A percentile compares a stretch with the other conserved stretches of the same genome.
These are phyloP conservation scores for Penicillium parvum DNA, from an alignment of 495 filamentous ascomycete species.

Conservation along the genomic window DNA sequence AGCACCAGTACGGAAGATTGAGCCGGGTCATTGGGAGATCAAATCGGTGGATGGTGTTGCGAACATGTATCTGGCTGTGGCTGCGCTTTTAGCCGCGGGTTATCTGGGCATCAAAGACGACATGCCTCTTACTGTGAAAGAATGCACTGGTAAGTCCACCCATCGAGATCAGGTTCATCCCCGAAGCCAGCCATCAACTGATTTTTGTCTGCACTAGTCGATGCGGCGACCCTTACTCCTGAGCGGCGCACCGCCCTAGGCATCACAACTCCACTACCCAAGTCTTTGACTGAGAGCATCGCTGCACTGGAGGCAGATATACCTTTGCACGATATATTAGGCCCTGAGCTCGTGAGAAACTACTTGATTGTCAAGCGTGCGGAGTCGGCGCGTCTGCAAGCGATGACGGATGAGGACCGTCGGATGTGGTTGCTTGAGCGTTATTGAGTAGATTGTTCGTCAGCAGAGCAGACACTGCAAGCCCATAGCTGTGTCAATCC, in stretches of 20 bases:
- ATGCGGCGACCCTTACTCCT: slow-evolving; percentile 27
- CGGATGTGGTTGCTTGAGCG: slow-evolving; percentile 58
- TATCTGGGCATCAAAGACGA: slow-evolving; percentile 51
- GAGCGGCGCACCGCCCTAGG: slow-evolving; percentile 23
- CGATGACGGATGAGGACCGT: slow-evolving; percentile 47
- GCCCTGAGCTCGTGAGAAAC: slow-evolving; percentile 50
- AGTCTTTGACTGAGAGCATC: slow-evolving; percentile 30
- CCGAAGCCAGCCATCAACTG: background rate
- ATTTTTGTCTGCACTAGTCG: slow-evolving; percentile 14
- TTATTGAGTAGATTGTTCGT: slow-evolving; percentile 34
- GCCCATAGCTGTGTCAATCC: too few relatives aligned
- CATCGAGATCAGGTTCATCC: background rate
- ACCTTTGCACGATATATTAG: slow-evolving; percentile 37
- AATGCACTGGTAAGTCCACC: slow-evolving; percentile 46
- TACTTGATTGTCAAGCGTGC: slow-evolving; percentile 58
- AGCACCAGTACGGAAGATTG: slow-evolving; percentile 39
- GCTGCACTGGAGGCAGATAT: slow-evolving; percentile 18
- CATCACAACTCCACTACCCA: slow-evolving; percentile 40
- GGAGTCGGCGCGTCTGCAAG: slow-evolving; percentile 44
- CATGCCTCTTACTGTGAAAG: slow-evolving; percentile 44
- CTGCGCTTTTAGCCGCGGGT: slow-evolving; percentile 64
- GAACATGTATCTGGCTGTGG: slow-evolving; percentile 45
- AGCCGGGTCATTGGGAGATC: slow-evolving; percentile 37
- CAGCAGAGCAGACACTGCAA: too few relatives aligned
- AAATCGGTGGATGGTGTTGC: slow-evolving; percentile 39